These are phyloP conservation scores for Aspergillus campestris DNA, from an alignment of 495 filamentous ascomycete genomes.

Conservation along the genomic window DNA sequence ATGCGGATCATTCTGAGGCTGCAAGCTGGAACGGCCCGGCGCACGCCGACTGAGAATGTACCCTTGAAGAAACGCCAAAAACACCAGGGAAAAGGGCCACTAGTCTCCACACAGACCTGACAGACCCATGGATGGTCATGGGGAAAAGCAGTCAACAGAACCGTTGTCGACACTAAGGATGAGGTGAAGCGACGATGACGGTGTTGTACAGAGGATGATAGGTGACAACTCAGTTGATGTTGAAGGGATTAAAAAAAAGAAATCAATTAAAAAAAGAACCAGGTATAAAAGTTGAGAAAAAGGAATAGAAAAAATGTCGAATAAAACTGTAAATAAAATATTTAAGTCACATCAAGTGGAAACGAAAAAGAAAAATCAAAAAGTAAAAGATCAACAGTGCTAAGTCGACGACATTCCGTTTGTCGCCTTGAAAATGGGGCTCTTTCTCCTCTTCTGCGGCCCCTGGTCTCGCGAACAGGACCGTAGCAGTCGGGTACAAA, in stretches of 20 bases:
- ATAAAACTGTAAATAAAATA: no score
- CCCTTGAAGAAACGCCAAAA: slow-evolving; percentile 36
- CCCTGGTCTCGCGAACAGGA: slow-evolving; percentile 1
- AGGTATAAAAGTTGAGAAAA: no score
- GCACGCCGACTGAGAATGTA: slow-evolving; percentile 36
- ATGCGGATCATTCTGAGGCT: slow-evolving; percentile 46
- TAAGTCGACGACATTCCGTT: no score
- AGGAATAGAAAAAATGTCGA: no score
- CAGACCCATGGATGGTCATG: slow-evolving; percentile 14
- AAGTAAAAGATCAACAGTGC: background rate
- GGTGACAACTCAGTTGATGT: background rate
- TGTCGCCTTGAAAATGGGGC: no score
- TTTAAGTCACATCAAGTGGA: background rate
- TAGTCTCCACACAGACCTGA: slow-evolving; percentile 10
- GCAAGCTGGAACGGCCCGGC: slow-evolving; percentile 45
- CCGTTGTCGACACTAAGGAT: background rate
- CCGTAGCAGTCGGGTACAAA: slow-evolving; percentile 16
- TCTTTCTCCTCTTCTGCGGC: background rate
- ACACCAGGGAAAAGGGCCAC: slow-evolving; percentile 13
- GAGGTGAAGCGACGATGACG: slow-evolving; percentile 3
- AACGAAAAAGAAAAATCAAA: background rate
- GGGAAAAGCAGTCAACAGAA: no score
- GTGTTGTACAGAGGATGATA: slow-evolving; percentile 10
- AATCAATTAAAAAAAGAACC: background rate
- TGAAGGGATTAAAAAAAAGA: background rate